Evolutionary conservation across 257 asterid genomes (phyloP).

Genomic region (Solanum etuberosum): DNA sequence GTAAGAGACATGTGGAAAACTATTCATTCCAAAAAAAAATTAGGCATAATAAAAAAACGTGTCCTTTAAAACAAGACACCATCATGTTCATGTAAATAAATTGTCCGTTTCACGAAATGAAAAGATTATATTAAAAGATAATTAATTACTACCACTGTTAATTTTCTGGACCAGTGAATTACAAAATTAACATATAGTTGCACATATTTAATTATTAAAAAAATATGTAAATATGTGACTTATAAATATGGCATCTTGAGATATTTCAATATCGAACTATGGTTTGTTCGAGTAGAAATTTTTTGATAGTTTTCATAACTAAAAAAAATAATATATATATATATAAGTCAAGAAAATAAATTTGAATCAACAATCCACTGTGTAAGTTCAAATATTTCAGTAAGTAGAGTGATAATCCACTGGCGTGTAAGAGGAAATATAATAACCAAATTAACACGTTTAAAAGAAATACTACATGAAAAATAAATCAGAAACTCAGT

Average conservation of each 20-base stretch:
- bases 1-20: not conserved
- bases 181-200: not conserved
- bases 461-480: not conserved
- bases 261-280: too few relatives aligned
- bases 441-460: not conserved
- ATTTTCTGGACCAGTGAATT: not conserved
- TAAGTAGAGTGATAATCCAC: not conserved
- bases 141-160: too few relatives aligned
- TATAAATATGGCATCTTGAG: not conserved
- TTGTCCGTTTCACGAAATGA: accelerated
- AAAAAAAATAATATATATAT: too few relatives aligned
- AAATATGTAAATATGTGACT: not conserved
- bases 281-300: too few relatives aligned
- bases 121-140: too few relatives aligned
- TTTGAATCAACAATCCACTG: too few relatives aligned
- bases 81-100: not conserved
- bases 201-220: not conserved
- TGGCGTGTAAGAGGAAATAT: not conserved
- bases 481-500: too few relatives aligned
- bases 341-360: too few relatives aligned
- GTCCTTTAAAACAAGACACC: too few relatives aligned
- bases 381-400: too few relatives aligned
- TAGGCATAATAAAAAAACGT: accelerated
- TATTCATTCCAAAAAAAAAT: too few relatives aligned
- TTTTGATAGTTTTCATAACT: too few relatives aligned